phyloP scores from a whole-genome alignment of 1,284 basidiomycete species.

The Melampsora abietis-canadensis region DNA sequence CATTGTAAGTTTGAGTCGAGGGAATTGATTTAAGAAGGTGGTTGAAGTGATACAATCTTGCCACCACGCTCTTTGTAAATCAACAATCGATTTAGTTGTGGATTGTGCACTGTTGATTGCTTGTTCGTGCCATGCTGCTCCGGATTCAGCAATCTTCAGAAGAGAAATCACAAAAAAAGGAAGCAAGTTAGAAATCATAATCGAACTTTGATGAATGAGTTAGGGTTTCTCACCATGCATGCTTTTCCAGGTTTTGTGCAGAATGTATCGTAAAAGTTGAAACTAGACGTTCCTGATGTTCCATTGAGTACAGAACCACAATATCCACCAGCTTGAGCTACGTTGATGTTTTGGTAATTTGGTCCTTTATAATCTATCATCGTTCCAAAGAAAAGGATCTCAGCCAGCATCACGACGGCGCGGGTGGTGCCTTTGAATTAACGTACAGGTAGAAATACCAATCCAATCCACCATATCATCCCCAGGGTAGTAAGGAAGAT shows the following conservation, averaged over 20 bases:
- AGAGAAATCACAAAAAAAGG: background rate
- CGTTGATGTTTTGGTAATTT: conserved; percentile 37
- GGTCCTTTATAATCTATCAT: conserved; percentile 46
- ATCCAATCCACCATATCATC: conserved; percentile 52
- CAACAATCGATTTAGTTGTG: conserved; percentile 13
- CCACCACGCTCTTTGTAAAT: conserved; percentile 37
- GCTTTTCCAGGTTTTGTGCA: conserved; percentile 35
- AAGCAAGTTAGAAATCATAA: background rate
- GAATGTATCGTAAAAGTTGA: conserved; percentile 32
- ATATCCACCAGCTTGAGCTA: conserved; percentile 24
- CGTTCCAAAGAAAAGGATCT: too few relatives aligned
- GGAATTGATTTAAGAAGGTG: conserved; percentile 36
- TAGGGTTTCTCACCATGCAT: conserved; percentile 15
- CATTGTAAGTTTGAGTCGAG: conserved; percentile 44
- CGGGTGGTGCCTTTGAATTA: too few relatives aligned
- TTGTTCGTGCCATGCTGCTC: conserved; percentile 44
- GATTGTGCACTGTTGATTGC: conserved; percentile 6
- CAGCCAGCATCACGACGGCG: too few relatives aligned
- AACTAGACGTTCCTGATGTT: conserved; percentile 19
- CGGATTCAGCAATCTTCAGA: conserved; percentile 42
- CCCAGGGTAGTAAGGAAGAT: conserved; percentile 51
- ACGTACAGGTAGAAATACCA: conserved; percentile 47
- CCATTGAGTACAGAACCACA: conserved; percentile 34
- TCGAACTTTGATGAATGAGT: background rate
- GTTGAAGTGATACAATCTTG: conserved; percentile 40